Base-by-base conservation (phyloP, 1,284 basidiomycete genomes). In the Cryptococcus hybrid region DNA sequence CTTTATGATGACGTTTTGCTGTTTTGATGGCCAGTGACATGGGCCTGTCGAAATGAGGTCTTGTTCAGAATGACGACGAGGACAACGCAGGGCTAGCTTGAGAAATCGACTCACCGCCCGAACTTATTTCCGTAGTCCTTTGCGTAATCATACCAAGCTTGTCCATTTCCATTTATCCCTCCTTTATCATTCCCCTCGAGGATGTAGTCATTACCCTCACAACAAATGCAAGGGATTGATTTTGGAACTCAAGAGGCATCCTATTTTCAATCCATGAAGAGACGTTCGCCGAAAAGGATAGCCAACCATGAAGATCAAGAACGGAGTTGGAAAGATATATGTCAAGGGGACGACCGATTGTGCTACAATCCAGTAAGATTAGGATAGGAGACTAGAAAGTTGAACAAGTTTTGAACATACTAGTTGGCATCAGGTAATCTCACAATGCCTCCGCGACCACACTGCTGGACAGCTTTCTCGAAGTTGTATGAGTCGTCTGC, bases 141-240 rank as follows among this genome's bases (percentile, higher is more conserved):
- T 60, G 78, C 82, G 67, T 77, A 82, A n/a, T 80, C 70, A 80
- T 83, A 84, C 82, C 83, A 84, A 12, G 70, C 72, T 75, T 83
- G 74, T 24, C 85, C 85, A 63, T 86, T 86, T n/a, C 85, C 86
- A 65, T 83, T 78, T 58, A 87, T 85, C 1, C 85, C 85, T 30
- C 85, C 85, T 1, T 75, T 80, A 63, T 81, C 80, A 70, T 85
- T 82, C 4, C 81, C 85, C 65, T 86, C 82, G 59, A 87, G 79
- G 13, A 80, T 77, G 63, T 86, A 87, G 75, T 86, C 79, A 37
- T 75, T 69, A 1, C 85, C 85, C 82, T 83, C 46, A 87, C 75
- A 55, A 87, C 82, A 65, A 86, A 86, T 81, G 84, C 86, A 12
- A 86, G 84, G 3, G 84, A 83, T 76, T 86, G 86, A 62, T 79